A percentile compares a stretch with the other conserved stretches of the same genome.
Evolutionary conservation across 768 basidiomycete genomes (phyloP).

Genomic region (Psilocybe tampanensis): DNA sequence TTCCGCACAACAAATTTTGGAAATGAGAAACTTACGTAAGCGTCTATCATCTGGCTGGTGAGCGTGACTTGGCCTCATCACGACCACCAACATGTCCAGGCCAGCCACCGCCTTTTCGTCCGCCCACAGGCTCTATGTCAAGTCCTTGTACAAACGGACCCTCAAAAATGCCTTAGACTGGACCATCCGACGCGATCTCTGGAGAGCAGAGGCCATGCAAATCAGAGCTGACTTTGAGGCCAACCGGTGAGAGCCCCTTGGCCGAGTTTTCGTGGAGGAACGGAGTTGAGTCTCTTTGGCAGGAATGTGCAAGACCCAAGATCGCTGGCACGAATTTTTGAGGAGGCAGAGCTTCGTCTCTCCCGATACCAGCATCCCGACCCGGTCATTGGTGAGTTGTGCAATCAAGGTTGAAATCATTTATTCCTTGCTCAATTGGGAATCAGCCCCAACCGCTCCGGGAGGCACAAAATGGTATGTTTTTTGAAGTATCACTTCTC

Average conservation of each 20-base stretch:
- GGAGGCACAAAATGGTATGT: conserved; percentile 96
- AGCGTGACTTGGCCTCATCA: conserved; percentile 11
- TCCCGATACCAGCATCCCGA: conserved; percentile 80
- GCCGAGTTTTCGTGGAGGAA: conserved; percentile 1
- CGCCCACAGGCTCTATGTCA: conserved; percentile 82
- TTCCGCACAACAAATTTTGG: conserved; percentile 16
- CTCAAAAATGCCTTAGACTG: conserved; percentile 90
- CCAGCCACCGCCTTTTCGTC: conserved; percentile 60
- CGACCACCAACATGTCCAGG: conserved; percentile 45
- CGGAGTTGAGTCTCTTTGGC: conserved; percentile 10
- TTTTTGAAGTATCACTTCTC: conserved; percentile 3
- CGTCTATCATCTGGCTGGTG: conserved; percentile 8
- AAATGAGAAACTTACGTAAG: conserved; percentile 26
- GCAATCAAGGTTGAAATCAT: neutral
- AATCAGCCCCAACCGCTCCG: conserved; percentile 74
- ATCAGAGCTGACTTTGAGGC: conserved; percentile 93
- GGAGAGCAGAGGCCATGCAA: conserved; percentile 82
- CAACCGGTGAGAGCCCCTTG: conserved; percentile 57
- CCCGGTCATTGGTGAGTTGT: conserved; percentile 84
- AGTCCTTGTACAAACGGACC: conserved; percentile 87
- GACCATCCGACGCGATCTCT: conserved; percentile 83
- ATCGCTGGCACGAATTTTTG: conserved; percentile 73
- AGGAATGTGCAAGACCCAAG: conserved; percentile 88
- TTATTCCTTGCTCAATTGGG: conserved; percentile 19
- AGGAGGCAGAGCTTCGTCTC: conserved; percentile 77